Evolutionary conservation across 2,329 filamentous ascomycete species (phyloP).

Genomic region (Exophiala mesophila): DNA sequence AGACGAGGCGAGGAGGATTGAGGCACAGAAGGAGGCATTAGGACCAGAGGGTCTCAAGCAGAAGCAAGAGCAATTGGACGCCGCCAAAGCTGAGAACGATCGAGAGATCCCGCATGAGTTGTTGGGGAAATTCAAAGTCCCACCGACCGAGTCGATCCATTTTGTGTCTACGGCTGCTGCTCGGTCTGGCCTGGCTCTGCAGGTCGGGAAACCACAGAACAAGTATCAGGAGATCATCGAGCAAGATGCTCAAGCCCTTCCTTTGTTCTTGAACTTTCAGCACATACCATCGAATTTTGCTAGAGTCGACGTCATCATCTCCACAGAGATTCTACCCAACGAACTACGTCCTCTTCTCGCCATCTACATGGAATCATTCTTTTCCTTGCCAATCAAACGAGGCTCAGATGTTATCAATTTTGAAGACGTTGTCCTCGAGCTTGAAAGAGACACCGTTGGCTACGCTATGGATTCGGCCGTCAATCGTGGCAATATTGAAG

Average conservation of each 20-base stretch:
- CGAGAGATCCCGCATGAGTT: slow-evolving; percentile 75
- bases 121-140: slow-evolving; percentile 77
- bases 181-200: slow-evolving; percentile 70
- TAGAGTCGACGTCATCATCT: slow-evolving; percentile 73
- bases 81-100: slow-evolving; percentile 84
- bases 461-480: slow-evolving; percentile 69
- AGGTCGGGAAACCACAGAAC: slow-evolving; percentile 63
- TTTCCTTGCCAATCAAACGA: slow-evolving; percentile 78
- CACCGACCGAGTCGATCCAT: slow-evolving; percentile 83
- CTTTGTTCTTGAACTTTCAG: slow-evolving; percentile 94
- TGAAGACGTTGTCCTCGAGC: slow-evolving; percentile 83
- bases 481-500: slow-evolving; percentile 71
- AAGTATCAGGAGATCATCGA: slow-evolving; percentile 72
- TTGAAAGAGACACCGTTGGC: slow-evolving; percentile 85
- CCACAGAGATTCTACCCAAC: slow-evolving; percentile 71
- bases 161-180: slow-evolving; percentile 88
- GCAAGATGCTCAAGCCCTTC: slow-evolving; percentile 56
- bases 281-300: slow-evolving; percentile 92
- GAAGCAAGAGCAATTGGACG: slow-evolving; percentile 69
- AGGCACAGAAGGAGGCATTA: slow-evolving; percentile 70
- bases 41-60: slow-evolving; percentile 76
- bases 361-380: slow-evolving; percentile 87
- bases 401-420: slow-evolving; percentile 76
- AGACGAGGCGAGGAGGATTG: slow-evolving; percentile 73
- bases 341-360: slow-evolving; percentile 77